These are phyloP conservation scores for Rhododendron ferrugineum DNA, from an alignment of 148 eudicot species.

Conservation along the genomic window DNA sequence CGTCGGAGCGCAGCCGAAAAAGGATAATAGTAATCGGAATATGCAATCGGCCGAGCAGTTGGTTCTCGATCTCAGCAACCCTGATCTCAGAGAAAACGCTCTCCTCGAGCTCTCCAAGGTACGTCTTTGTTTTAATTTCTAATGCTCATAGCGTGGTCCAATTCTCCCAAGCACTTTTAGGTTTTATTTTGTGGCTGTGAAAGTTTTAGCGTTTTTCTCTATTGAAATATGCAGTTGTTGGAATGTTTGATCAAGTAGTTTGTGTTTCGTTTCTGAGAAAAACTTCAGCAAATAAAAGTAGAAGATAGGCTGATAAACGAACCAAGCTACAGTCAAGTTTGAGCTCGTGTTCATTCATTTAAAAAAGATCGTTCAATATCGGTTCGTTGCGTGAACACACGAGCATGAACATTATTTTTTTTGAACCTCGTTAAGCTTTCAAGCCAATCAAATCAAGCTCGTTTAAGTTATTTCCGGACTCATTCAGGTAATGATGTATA, in stretches of 20 bases:
- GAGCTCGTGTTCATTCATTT: background rate
- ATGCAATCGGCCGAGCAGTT: conserved; percentile 80
- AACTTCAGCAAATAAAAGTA: background rate
- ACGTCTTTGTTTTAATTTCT: background rate
- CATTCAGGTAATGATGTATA: too few species aligned
- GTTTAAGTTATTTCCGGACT: too few species aligned
- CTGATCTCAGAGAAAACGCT: conserved; percentile 85
- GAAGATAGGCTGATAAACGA: background rate
- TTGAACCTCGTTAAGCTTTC: too few species aligned
- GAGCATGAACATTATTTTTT: too few species aligned
- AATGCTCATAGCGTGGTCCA: background rate
- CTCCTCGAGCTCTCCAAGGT: conserved; percentile 94
- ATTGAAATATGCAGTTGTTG: background rate
- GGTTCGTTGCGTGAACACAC: background rate
- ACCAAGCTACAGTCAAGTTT: background rate
- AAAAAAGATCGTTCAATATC: background rate
- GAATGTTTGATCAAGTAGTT: background rate
- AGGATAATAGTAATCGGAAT: conserved; percentile 36
- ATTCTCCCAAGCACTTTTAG: background rate
- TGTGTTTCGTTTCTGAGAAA: background rate
- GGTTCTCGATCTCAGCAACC: conserved; percentile 79
- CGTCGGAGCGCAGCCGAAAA: conserved; percentile 23
- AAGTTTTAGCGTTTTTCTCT: background rate
- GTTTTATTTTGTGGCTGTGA: background rate
- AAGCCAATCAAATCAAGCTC: too few species aligned